These are phyloP conservation scores for Agaricus blazei DNA, from an alignment of 768 basidiomycete species.

Conservation along the genomic window DNA sequence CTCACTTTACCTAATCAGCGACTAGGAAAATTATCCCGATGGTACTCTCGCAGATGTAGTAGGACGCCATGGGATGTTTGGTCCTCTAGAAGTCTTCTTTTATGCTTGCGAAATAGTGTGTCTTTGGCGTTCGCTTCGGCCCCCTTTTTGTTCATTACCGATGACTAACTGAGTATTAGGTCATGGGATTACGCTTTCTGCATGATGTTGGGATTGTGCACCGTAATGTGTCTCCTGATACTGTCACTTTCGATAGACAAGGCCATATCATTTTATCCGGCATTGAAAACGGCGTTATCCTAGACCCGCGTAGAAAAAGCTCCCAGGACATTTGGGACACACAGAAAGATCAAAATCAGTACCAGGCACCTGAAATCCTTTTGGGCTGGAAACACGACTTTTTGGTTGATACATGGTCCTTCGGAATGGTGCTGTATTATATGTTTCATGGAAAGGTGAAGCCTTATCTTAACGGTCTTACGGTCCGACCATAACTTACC, in stretches of 20 bases:
- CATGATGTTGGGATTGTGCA: constrained; percentile 45
- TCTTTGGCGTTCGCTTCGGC: background rate
- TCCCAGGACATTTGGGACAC: constrained; percentile 2
- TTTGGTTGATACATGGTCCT: constrained; percentile 56
- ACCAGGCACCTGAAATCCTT: constrained; percentile 48
- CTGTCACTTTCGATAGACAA: constrained; percentile 34
- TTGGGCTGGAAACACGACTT: constrained; percentile 51
- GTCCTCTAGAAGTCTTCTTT: constrained; percentile 29
- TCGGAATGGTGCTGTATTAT: constrained; percentile 47
- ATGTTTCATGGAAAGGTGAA: constrained; percentile 44
- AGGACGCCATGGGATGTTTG: constrained; percentile 26
- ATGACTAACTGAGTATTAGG: constrained; percentile 17
- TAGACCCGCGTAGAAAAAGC: constrained; percentile 12
- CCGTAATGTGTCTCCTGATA: constrained; percentile 38
- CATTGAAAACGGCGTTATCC: constrained; percentile 26
- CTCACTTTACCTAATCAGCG: background rate
- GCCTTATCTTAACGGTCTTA: background rate
- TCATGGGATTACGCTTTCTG: constrained; percentile 36
- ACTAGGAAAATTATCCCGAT: constrained; percentile 28
- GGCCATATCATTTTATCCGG: constrained; percentile 45
- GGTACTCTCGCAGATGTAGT: constrained; percentile 27
- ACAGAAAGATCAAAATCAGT: constrained; percentile 14
- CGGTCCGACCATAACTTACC: background rate
- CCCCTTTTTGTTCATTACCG: background rate
- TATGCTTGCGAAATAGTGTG: constrained; percentile 48